Evolutionary conservation across 208 protist species (phyloP).

Genomic region (Crithidia acanthocephali): DNA sequence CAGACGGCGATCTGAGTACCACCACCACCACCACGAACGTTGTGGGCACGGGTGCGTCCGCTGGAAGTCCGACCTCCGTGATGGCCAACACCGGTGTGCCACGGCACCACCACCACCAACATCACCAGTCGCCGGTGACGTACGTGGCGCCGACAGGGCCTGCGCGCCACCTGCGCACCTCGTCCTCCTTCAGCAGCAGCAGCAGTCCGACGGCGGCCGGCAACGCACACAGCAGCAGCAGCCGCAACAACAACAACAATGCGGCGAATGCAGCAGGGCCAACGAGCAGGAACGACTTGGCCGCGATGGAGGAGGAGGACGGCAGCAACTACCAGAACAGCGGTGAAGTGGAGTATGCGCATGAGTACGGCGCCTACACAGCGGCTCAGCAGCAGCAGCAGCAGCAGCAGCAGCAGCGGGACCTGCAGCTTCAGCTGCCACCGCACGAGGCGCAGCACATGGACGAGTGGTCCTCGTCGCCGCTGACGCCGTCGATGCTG

Average conservation of each 20-base stretch:
- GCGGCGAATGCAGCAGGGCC: not conserved
- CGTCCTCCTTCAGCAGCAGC: conserved; percentile 8
- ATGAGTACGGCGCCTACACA: conserved; percentile 1
- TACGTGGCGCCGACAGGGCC: not conserved
- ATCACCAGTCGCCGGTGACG: not conserved
- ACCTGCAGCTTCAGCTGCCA: not conserved
- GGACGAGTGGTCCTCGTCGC: conserved; percentile 8
- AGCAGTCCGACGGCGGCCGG: not conserved
- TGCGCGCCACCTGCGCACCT: not conserved
- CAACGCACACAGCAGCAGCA: too few relatives aligned
- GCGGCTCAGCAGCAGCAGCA: not conserved
- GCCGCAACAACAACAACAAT: not conserved
- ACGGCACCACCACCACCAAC: conserved; percentile 22
- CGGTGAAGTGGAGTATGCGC: not conserved
- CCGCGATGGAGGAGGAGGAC: not conserved
- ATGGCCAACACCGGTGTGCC: not conserved
- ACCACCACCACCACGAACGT: not conserved
- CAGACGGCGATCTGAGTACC: not conserved
- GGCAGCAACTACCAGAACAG: not conserved
- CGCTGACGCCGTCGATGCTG: conserved; percentile 5
- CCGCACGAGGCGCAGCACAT: not conserved
- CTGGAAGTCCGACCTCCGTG: not conserved
- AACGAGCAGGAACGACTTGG: not conserved
- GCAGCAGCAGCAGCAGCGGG: not conserved
- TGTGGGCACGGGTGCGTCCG: not conserved